Evolutionary conservation across 257 asterid species (phyloP), one percentile per base, ranked within the genome.

Genomic region (Lantana camara): DNA sequence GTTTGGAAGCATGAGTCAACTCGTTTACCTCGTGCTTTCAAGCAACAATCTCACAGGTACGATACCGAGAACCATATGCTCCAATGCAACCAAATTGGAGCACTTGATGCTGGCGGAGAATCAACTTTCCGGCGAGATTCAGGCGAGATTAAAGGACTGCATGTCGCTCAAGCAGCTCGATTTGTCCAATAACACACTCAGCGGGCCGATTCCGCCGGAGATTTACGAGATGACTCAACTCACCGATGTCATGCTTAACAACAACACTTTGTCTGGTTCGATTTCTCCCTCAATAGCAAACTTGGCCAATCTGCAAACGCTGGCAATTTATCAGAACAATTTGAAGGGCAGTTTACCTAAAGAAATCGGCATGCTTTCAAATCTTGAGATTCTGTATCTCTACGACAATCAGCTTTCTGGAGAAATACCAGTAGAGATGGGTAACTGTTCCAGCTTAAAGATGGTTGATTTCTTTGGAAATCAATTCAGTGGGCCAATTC

Each of bases 391-490:
- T 57, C 77, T 92, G 2, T 92, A 48, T 56, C 69, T 91, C 30
- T 91, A 89, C 72, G 95, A 86, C 72, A 92, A 89, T 73, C 95
- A 82, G 34, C 69, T 92, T 0, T 81, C 93, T 9, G 95, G 95
- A 4, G 95, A 83, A 46, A 89, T 92, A 44, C 98, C 96, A 0
- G 45, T 42, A 29, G 97, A 87, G 85, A 83, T 89, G 22, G 95
- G 97, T 34, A 87, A 89, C 69, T 89, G 95, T 68, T 68, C 91
- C 30, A 69, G 75, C 78, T 68, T 92, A 69, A 87, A 87, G 71
- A 80, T 85, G 95, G 55, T 87, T 29, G 97, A 92, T 80, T 83
- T 89, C 73, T 92, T 57, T 41, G 96, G 97, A 8, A 92, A 92
- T 40, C 88, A 55, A 3, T 89, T 92, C 77, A 21, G 84, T 0